Percentiles rank a stretch among this genome's conserved stretches.
Evolutionary conservation across 768 basidiomycete species (phyloP).

Genomic region (Exsudoporus frostii): DNA sequence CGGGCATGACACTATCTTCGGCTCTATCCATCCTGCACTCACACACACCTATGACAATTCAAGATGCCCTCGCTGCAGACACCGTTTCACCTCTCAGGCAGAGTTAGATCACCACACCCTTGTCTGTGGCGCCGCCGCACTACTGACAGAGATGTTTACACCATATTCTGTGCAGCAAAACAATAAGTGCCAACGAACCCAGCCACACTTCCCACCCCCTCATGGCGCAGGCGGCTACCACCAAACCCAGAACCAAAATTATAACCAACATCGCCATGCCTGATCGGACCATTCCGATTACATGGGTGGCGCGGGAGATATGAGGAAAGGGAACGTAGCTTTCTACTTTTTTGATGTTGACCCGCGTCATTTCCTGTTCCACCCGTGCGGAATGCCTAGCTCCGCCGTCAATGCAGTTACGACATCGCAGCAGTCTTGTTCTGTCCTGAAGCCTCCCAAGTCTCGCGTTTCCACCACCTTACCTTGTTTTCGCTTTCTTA

Average conservation of each 20-base stretch:
- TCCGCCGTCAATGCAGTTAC: background rate
- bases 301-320: background rate
- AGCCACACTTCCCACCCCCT: background rate
- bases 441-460: background rate
- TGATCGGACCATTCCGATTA: background rate
- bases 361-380: background rate
- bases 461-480: background rate
- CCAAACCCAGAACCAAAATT: background rate
- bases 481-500: no score
- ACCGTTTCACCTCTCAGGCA: slow-evolving; percentile 1
- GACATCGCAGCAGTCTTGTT: background rate
- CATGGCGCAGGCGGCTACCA: background rate
- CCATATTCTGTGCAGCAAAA: slow-evolving; percentile 9
- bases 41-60: background rate
- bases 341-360: background rate
- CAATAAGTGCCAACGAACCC: background rate
- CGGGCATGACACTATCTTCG: background rate
- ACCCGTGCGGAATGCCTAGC: background rate
- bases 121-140: slow-evolving; percentile 10
- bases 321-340: background rate
- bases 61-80: slow-evolving; percentile 16
- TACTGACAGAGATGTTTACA: slow-evolving; percentile 11
- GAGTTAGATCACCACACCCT: slow-evolving; percentile 9
- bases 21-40: slow-evolving; percentile 1
- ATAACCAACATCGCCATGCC: background rate